A percentile compares a stretch with the other conserved stretches of the same genome.
These are phyloP conservation scores for Leccinum longicurvipes DNA, from an alignment of 768 basidiomycete species.

Conservation along the genomic window DNA sequence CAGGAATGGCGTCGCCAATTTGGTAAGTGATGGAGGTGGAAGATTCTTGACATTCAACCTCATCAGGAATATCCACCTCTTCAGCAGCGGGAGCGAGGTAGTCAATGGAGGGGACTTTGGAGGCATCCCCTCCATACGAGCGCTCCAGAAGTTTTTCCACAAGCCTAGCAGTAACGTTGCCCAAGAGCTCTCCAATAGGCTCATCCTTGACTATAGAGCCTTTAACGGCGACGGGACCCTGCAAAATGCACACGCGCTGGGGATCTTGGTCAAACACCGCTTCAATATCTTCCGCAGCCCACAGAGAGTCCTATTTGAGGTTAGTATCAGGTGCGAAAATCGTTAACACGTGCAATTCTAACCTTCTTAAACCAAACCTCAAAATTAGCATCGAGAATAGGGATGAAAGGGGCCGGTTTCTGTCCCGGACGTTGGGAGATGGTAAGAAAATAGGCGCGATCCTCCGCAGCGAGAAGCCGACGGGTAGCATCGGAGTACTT, in stretches of 20 bases:
- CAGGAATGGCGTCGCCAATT: conserved; percentile 54
- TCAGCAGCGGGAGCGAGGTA: conserved; percentile 67
- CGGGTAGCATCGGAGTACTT: conserved; percentile 77
- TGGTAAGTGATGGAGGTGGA: conserved; percentile 47
- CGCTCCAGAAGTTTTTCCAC: conserved; percentile 74
- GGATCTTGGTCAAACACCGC: conserved; percentile 99
- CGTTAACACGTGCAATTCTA: conserved; percentile 12
- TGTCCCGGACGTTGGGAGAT: conserved; percentile 95
- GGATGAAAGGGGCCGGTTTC: conserved; percentile 98
- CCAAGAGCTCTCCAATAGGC: conserved; percentile 89
- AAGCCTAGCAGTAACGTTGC: conserved; percentile 78
- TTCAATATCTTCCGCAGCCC: conserved; percentile 97
- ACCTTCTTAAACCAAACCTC: conserved; percentile 99
- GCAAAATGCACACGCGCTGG: conserved; percentile 95
- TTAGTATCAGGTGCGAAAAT: conserved; percentile 9
- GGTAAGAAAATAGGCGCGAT: conserved; percentile 92
- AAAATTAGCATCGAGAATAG: conserved; percentile 87
- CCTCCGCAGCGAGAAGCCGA: conserved; percentile 90
- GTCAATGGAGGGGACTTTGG: conserved; percentile 74
- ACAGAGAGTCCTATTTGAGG: conserved; percentile 77
- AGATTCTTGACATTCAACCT: conserved; percentile 41
- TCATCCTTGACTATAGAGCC: conserved; percentile 87
- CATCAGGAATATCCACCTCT: conserved; percentile 34
- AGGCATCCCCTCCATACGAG: conserved; percentile 73
- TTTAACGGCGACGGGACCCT: conserved; percentile 94